Evolutionary conservation across 2,329 filamentous ascomycete genomes (phyloP).

Genomic region (Cladosporium sp.): DNA sequence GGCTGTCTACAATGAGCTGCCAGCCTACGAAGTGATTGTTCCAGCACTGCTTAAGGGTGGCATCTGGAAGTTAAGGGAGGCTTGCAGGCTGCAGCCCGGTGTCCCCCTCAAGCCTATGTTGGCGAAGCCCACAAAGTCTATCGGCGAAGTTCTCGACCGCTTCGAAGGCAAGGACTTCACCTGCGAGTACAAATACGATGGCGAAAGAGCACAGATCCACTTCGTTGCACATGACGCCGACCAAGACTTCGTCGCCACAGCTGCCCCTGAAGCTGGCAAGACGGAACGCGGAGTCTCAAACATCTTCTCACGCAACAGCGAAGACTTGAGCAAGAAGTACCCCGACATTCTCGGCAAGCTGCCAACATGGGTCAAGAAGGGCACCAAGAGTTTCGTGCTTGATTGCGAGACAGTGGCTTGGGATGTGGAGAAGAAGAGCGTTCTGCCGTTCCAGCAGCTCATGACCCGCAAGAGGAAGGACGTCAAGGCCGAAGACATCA

Average conservation of each 20-base stretch:
- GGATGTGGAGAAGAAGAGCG: conserved; percentile 92
- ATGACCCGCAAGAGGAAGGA: conserved; percentile 99
- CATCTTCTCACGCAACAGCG: conserved; percentile 95
- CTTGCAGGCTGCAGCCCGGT: conserved; percentile 86
- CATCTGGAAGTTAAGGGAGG: conserved; percentile 71
- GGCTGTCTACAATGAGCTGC: conserved; percentile 78
- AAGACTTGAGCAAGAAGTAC: conserved; percentile 95
- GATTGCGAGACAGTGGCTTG: conserved; percentile 97
- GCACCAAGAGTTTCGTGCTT: conserved; percentile 91
- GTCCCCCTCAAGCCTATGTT: conserved; percentile 97
- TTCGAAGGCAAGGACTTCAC: conserved; percentile 95
- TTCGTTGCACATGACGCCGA: conserved; percentile 80
- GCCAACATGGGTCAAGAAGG: conserved; percentile 79
- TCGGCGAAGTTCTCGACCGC: conserved; percentile 92
- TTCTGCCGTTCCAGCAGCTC: conserved; percentile 92
- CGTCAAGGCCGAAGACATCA: conserved; percentile 90
- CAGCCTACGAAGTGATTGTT: conserved; percentile 91
- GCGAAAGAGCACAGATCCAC: conserved; percentile 96
- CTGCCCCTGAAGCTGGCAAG: conserved; percentile 56
- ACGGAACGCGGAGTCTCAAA: conserved; percentile 70
- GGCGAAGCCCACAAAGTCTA: conserved; percentile 95
- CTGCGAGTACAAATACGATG: conserved; percentile 98
- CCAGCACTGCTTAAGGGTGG: conserved; percentile 83
- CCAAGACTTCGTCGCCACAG: conserved; percentile 59
- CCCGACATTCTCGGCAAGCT: conserved; percentile 89